phyloP scores from a whole-genome alignment of 2,329 filamentous ascomycete genomes.

The Exserohilum rostratum region DNA sequence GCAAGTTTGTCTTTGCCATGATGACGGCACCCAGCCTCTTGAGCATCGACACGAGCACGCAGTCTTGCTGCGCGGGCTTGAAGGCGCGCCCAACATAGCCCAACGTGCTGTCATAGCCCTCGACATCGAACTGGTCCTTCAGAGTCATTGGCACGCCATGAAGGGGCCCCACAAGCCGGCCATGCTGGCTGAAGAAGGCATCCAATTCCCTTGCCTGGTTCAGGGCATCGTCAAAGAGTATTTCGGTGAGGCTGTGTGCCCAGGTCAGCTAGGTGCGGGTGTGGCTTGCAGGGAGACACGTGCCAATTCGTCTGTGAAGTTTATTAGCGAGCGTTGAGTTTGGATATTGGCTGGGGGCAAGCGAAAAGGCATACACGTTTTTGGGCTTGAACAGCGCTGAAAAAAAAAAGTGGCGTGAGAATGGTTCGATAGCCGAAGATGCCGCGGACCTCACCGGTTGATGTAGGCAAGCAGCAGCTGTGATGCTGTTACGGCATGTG shows the following conservation, averaged over 20 bases:
- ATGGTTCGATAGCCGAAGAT: slow-evolving; percentile 29
- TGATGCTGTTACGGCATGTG: slow-evolving; percentile 36
- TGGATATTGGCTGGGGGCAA: neutral
- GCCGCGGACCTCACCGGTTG: slow-evolving; percentile 32
- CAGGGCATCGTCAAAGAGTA: slow-evolving; percentile 54
- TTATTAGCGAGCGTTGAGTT: slow-evolving; percentile 31
- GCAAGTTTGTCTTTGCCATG: slow-evolving; percentile 59
- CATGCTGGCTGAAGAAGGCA: slow-evolving; percentile 42
- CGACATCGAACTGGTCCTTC: slow-evolving; percentile 58
- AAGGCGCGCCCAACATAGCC: slow-evolving; percentile 69
- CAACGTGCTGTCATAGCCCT: slow-evolving; percentile 57
- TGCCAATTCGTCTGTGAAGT: slow-evolving; percentile 50
- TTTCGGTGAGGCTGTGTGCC: slow-evolving; percentile 53
- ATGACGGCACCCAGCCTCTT: slow-evolving; percentile 59
- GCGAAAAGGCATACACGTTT: slow-evolving; percentile 28
- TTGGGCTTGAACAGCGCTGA: slow-evolving; percentile 41
- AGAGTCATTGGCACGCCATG: slow-evolving; percentile 57
- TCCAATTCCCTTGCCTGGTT: slow-evolving; percentile 51
- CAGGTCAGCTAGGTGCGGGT: slow-evolving; percentile 52
- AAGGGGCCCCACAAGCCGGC: slow-evolving; percentile 52
- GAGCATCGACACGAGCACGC: slow-evolving; percentile 62
- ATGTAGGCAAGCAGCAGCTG: slow-evolving; percentile 40
- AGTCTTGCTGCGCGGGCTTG: slow-evolving; percentile 57
- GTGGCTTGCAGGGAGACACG: slow-evolving; percentile 51
- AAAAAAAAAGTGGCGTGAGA: slow-evolving; percentile 41